A percentile compares a stretch with the other conserved stretches of the same genome.
phyloP scores from a whole-genome alignment of 2,329 filamentous ascomycete species.

The Aspergillus sp. region DNA sequence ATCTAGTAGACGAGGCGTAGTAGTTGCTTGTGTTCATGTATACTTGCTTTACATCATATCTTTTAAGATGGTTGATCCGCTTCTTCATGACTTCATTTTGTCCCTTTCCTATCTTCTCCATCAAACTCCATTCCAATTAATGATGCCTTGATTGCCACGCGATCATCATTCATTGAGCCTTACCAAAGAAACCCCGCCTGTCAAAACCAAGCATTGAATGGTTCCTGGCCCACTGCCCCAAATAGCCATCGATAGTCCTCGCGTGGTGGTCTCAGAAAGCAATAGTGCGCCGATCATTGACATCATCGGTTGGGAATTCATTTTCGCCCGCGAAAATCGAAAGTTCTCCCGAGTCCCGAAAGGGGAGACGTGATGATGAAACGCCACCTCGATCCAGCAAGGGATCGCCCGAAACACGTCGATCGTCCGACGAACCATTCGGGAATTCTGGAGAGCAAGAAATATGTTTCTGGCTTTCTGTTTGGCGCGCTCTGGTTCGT shows the following conservation, averaged over 20 bases:
- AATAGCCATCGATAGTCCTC: conserved; percentile 12
- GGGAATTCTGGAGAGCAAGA: conserved; percentile 14
- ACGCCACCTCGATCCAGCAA: conserved; percentile 9
- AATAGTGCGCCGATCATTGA: conserved; percentile 21
- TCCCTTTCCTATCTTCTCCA: background rate
- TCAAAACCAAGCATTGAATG: background rate
- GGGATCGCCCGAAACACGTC: conserved; percentile 14
- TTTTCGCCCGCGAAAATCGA: background rate
- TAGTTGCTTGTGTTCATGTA: too few relatives aligned
- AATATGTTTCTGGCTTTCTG: conserved; percentile 1
- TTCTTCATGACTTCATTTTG: background rate
- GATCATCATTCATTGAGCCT: background rate
- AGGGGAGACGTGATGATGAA: conserved; percentile 3
- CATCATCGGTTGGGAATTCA: conserved; percentile 7
- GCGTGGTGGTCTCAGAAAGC: conserved; percentile 16
- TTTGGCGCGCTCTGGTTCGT: background rate
- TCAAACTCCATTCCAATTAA: background rate
- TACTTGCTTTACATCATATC: too few relatives aligned
- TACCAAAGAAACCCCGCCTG: background rate
- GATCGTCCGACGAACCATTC: conserved; percentile 10
- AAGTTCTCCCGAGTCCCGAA: background rate
- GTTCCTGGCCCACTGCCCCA: background rate
- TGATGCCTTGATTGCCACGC: background rate
- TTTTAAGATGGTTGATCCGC: too few relatives aligned
- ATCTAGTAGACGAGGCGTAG: too few relatives aligned